Conservation (phyloP, 306 rosid species). For the Vachellia pachyceras region DNA sequence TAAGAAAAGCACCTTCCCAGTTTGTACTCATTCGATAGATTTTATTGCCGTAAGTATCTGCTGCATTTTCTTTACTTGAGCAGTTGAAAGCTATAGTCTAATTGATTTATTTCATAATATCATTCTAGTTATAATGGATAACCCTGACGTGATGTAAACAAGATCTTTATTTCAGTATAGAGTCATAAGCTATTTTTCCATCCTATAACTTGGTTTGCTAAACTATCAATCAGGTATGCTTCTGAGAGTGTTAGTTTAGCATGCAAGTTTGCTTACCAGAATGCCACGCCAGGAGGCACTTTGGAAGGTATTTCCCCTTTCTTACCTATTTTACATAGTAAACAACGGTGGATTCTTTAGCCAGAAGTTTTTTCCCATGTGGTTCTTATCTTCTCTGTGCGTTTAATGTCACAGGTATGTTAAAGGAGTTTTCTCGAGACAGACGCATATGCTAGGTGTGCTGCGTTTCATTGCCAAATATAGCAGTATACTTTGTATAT, state of each 20-base stretch:
- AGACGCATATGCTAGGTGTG: neutral
- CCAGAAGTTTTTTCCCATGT: neutral
- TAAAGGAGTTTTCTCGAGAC: slow-evolving; percentile 2
- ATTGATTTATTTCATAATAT: neutral
- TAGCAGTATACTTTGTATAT: neutral
- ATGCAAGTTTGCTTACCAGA: slow-evolving; percentile 85
- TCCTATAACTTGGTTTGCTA: slow-evolving; percentile 42
- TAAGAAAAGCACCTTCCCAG: neutral
- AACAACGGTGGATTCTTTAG: slow-evolving; percentile 12
- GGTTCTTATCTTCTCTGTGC: neutral
- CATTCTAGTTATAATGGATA: neutral
- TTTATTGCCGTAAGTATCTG: neutral
- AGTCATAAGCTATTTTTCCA: neutral
- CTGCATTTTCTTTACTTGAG: neutral
- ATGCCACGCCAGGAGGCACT: slow-evolving; percentile 86
- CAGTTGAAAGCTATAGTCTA: slow-evolving; percentile 15
- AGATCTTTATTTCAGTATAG: neutral
- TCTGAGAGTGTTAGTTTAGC: slow-evolving; percentile 82
- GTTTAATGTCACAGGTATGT: neutral
- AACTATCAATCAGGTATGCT: slow-evolving; percentile 76
- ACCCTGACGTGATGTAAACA: neutral
- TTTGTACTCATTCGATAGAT: neutral
- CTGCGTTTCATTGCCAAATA: neutral
- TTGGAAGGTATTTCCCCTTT: slow-evolving; percentile 60
- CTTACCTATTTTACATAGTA: neutral